A percentile compares a stretch with the other conserved stretches of the same genome.
phyloP scores from a whole-genome alignment of 371 early-diverging fungal species.

The Mucor plumbeus region DNA sequence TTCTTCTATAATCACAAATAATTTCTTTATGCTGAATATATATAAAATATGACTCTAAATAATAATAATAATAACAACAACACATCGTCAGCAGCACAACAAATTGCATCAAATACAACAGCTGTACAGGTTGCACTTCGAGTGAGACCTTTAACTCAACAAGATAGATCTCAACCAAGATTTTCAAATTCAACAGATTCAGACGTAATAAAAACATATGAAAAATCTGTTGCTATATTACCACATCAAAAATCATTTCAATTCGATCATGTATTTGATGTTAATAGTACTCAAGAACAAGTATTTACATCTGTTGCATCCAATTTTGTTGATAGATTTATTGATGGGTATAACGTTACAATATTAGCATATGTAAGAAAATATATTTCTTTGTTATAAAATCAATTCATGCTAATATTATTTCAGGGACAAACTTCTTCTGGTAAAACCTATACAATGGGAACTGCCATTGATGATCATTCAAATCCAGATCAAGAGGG shows the following conservation, averaged over 20 bases:
- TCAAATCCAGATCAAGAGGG: conserved; percentile 69
- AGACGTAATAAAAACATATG: conserved; percentile 47
- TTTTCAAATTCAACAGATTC: conserved; percentile 50
- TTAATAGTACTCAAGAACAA: conserved; percentile 69
- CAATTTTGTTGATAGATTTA: conserved; percentile 81
- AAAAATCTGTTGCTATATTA: conserved; percentile 47
- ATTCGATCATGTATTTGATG: conserved; percentile 81
- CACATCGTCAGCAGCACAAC: neutral
- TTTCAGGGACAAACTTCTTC: conserved; percentile 84
- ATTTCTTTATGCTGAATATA: neutral
- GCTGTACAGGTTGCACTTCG: conserved; percentile 51
- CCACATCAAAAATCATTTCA: conserved; percentile 69
- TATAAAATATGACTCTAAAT: conserved; percentile 15
- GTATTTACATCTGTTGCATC: conserved; percentile 74
- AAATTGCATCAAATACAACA: conserved; percentile 12
- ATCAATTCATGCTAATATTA: neutral
- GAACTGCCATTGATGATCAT: conserved; percentile 70
- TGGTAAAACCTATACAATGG: conserved; percentile 99
- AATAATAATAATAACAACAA: neutral
- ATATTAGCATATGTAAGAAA: conserved; percentile 91
- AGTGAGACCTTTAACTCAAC: conserved; percentile 58
- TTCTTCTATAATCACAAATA: neutral
- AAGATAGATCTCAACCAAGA: conserved; percentile 53
- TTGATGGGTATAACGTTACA: conserved; percentile 95
- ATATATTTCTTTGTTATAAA: neutral